Evolutionary conservation across 495 filamentous ascomycete genomes (phyloP).

Genomic region (Aspergillus sparsus): DNA sequence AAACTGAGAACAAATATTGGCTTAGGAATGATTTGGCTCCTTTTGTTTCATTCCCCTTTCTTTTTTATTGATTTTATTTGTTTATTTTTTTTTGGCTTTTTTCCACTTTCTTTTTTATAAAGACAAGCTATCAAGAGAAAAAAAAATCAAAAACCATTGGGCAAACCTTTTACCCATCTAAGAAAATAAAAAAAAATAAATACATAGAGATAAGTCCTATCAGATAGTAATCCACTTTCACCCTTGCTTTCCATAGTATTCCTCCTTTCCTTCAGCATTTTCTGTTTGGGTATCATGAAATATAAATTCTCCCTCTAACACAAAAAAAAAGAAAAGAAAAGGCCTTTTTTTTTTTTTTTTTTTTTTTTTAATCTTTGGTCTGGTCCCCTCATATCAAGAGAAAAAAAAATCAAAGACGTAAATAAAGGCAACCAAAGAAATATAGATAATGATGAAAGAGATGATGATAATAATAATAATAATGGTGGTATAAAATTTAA

Average conservation of each 20-base stretch:
- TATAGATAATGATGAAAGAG: neutral
- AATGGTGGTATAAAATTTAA: constrained; percentile 21
- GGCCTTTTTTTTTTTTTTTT: no score
- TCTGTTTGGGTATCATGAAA: constrained; percentile 16
- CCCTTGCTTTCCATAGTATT: neutral
- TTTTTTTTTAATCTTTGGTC: no score
- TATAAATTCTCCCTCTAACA: neutral
- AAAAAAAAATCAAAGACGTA: neutral
- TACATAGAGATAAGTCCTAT: no score
- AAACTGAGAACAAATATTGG: neutral
- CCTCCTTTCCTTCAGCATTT: neutral
- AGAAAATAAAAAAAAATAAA: neutral
- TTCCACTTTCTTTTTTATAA: constrained; percentile 1
- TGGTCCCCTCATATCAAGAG: neutral
- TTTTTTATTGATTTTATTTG: constrained; percentile 9
- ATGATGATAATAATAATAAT: constrained; percentile 1
- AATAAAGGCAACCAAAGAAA: neutral
- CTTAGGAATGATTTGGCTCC: no score
- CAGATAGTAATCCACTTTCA: no score
- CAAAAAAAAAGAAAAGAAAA: neutral
- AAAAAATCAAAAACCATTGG: neutral
- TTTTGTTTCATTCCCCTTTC: neutral
- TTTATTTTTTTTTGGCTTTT: constrained; percentile 1
- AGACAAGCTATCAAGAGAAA: neutral
- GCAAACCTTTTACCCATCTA: neutral